These are phyloP conservation scores for Ogataea glucozyma DNA, from an alignment of 805 yeast species.

Conservation along the genomic window DNA sequence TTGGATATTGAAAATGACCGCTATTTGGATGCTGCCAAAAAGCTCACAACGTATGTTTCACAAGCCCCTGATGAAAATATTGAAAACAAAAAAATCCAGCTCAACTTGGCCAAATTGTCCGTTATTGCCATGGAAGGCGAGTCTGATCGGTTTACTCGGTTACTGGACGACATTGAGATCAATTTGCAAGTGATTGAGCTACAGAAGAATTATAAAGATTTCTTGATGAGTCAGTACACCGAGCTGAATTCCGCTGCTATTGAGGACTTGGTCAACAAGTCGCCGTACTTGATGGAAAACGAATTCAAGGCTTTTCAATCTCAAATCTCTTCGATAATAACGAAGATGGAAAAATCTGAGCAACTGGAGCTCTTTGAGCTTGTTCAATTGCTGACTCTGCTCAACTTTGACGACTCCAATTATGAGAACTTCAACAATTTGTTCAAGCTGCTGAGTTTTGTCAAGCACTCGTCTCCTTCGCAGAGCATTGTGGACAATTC, in stretches of 20 bases:
- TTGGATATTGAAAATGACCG: constrained; percentile 54
- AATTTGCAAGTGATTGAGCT: constrained; percentile 30
- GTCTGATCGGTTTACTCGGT: constrained; percentile 25
- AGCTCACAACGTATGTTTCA: constrained; percentile 45
- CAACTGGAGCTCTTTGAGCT: constrained; percentile 47
- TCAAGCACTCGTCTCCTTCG: constrained; percentile 34
- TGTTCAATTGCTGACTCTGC: constrained; percentile 47
- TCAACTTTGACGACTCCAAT: constrained; percentile 53
- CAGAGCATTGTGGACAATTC: neutral
- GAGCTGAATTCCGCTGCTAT: constrained; percentile 28
- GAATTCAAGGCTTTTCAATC: constrained; percentile 13
- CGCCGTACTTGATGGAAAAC: constrained; percentile 28
- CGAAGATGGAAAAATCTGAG: constrained; percentile 38
- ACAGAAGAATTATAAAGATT: constrained; percentile 33
- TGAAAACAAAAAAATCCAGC: constrained; percentile 52
- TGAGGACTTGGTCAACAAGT: constrained; percentile 21
- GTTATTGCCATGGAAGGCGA: constrained; percentile 44
- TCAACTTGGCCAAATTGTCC: constrained; percentile 72
- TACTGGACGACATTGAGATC: constrained; percentile 48
- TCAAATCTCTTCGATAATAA: constrained; percentile 23
- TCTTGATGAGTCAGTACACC: constrained; percentile 27
- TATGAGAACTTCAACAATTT: constrained; percentile 46
- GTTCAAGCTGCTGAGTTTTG: constrained; percentile 49
- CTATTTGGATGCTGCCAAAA: constrained; percentile 50
- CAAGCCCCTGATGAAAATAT: constrained; percentile 41